These are phyloP conservation scores for Globisporangium sylvaticum DNA, from an alignment of 352 stramenopile species.

Conservation along the genomic window DNA sequence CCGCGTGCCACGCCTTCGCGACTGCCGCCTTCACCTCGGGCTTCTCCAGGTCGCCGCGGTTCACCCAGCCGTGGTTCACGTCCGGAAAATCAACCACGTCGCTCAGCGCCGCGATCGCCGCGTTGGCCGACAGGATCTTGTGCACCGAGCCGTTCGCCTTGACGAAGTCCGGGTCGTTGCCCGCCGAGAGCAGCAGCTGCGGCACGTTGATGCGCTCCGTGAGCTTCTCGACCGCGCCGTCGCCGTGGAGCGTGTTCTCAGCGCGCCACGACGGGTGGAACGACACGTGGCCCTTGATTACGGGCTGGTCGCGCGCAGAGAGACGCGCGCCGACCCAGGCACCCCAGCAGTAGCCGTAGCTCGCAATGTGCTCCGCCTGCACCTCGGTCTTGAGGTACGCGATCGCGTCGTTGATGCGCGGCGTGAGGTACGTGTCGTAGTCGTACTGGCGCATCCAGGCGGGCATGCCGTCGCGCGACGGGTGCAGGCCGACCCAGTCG, in stretches of 20 bases:
- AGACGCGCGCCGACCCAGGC: constrained; percentile 22
- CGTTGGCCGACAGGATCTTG: constrained; percentile 27
- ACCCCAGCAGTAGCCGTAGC: constrained; percentile 31
- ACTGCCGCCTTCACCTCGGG: constrained; percentile 24
- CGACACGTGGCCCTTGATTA: constrained; percentile 24
- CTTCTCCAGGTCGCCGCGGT: constrained; percentile 61
- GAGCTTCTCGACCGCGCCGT: constrained; percentile 35
- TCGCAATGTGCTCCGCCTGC: constrained; percentile 14
- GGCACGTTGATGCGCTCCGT: constrained; percentile 30
- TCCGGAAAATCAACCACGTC: constrained; percentile 63
- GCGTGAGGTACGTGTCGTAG: constrained; percentile 15
- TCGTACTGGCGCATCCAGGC: constrained; percentile 15
- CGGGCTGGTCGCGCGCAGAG: constrained; percentile 15
- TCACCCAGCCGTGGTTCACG: constrained; percentile 76
- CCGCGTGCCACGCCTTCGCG: constrained; percentile 36
- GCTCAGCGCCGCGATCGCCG: constrained; percentile 21
- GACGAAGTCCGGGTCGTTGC: constrained; percentile 43
- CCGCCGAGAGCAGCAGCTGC: constrained; percentile 37
- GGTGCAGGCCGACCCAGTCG: constrained; percentile 13
- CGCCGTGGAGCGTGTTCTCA: constrained; percentile 29
- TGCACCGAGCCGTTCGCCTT: constrained; percentile 31
- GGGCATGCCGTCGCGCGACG: neutral
- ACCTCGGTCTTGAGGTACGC: constrained; percentile 25
- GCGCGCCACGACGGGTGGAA: constrained; percentile 29
- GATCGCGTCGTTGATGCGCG: constrained; percentile 27